phyloP scores from a whole-genome alignment of 2,329 filamentous ascomycete species.

The Aspergillus sp. region DNA sequence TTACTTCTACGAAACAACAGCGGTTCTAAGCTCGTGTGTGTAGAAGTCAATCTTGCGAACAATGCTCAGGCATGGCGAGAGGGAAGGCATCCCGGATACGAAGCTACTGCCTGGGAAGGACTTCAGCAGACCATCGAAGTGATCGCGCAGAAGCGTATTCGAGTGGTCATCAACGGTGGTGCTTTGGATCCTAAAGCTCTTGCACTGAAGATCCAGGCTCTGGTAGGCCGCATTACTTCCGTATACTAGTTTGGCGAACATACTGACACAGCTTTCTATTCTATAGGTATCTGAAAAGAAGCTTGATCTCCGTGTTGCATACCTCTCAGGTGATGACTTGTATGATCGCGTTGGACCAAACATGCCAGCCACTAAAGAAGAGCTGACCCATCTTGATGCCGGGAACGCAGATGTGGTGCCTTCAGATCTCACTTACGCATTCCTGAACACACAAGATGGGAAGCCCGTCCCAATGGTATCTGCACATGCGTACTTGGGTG shows the following conservation, averaged over 20 bases:
- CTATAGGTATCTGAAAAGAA: conserved; percentile 37
- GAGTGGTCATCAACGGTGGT: conserved; percentile 60
- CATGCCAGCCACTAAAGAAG: conserved; percentile 35
- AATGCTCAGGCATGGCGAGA: conserved; percentile 45
- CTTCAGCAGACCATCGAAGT: conserved; percentile 50
- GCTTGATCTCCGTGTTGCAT: conserved; percentile 47
- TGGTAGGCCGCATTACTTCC: conserved; percentile 32
- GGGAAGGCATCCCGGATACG: conserved; percentile 48
- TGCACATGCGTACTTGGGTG: conserved; percentile 53
- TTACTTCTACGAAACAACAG: no score
- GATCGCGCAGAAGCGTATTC: conserved; percentile 53
- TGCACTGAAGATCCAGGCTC: conserved; percentile 47
- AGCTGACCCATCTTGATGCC: conserved; percentile 46
- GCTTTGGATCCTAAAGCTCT: conserved; percentile 57
- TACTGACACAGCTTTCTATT: background rate
- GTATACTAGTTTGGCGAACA: background rate
- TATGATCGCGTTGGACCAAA: conserved; percentile 34
- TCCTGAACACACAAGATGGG: conserved; percentile 39
- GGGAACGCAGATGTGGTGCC: conserved; percentile 40
- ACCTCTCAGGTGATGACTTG: conserved; percentile 51
- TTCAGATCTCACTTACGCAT: conserved; percentile 40
- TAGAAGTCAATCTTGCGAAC: conserved; percentile 51
- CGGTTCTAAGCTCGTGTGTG: conserved; percentile 15
- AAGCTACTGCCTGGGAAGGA: conserved; percentile 53
- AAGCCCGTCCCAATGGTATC: conserved; percentile 50